Evolutionary conservation across 2,329 filamentous ascomycete species (phyloP).

Genomic region (Alternaria hordeiaustralica): DNA sequence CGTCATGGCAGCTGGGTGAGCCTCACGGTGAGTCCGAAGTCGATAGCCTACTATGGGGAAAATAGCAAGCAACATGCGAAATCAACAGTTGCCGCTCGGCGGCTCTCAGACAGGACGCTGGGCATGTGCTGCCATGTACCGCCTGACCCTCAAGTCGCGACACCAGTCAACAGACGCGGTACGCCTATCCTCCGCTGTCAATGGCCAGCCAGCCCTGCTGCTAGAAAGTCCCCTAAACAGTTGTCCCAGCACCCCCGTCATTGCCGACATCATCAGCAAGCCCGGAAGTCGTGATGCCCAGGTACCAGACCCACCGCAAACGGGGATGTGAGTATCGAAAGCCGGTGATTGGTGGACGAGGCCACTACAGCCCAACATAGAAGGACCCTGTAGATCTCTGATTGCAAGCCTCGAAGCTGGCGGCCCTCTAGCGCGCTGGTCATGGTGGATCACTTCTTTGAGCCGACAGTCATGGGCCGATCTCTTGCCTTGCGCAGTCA

Average conservation of each 20-base stretch:
- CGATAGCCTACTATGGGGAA: neutral
- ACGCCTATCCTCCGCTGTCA: neutral
- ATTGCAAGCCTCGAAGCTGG: conserved; percentile 23
- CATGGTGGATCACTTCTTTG: conserved; percentile 26
- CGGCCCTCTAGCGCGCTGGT: neutral
- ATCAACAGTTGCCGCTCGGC: neutral
- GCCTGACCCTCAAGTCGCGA: conserved; percentile 3
- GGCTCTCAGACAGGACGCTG: neutral
- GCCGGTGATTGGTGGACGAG: conserved; percentile 15
- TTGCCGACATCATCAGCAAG: conserved; percentile 23
- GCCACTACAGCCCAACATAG: conserved; percentile 7
- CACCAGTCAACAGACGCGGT: conserved; percentile 7
- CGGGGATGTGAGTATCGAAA: conserved; percentile 17
- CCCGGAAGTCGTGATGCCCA: conserved; percentile 6
- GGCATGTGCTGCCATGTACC: neutral
- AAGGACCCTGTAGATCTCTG: conserved; percentile 44
- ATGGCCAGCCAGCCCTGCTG: conserved; percentile 13
- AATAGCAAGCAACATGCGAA: neutral
- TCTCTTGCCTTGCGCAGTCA: conserved; percentile 29
- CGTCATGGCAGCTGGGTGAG: conserved; percentile 1
- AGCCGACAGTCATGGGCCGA: conserved; percentile 27
- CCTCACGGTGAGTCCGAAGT: neutral
- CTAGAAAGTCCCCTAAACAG: conserved; percentile 21
- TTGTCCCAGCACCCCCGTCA: conserved; percentile 17
- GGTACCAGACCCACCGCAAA: conserved; percentile 2